Conservation (phyloP, 495 filamentous ascomycete species). For the Bacidia rubella region DNA sequence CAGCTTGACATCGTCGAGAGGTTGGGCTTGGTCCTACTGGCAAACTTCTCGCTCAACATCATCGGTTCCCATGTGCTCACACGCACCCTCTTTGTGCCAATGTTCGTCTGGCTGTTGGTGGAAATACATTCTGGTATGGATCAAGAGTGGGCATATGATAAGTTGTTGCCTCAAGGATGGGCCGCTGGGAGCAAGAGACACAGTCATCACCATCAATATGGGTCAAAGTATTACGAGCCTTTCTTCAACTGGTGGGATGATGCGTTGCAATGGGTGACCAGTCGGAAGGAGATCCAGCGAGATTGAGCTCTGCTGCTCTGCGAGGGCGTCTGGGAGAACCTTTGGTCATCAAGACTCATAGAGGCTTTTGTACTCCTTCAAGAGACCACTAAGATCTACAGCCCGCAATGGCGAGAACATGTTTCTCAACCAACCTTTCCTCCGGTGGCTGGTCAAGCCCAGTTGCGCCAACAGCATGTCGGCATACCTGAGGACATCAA, state of each 20-base stretch:
- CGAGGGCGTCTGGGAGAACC: too few species aligned
- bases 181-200: slow-evolving; percentile 22
- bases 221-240: slow-evolving; percentile 17
- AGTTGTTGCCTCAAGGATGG: slow-evolving; percentile 22
- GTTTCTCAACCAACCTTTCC: slow-evolving; percentile 20
- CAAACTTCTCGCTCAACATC: slow-evolving; percentile 26
- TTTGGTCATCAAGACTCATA: too few species aligned
- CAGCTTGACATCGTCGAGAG: slow-evolving; percentile 21
- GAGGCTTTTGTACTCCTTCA: slow-evolving; percentile 26
- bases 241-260: slow-evolving; percentile 26
- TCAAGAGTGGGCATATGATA: slow-evolving; percentile 23
- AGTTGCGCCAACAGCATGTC: slow-evolving; percentile 24
- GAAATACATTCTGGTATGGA: slow-evolving; percentile 25
- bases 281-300: neutral
- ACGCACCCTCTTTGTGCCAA: slow-evolving; percentile 22
- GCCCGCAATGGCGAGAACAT: slow-evolving; percentile 19
- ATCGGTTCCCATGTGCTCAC: slow-evolving; percentile 25
- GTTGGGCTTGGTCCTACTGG: slow-evolving; percentile 20
- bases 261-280: slow-evolving; percentile 1
- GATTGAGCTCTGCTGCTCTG: too few species aligned
- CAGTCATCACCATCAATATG: slow-evolving; percentile 18
- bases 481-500: slow-evolving; percentile 26
- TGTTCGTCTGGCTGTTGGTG: slow-evolving; percentile 24
- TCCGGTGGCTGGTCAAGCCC: slow-evolving; percentile 22
- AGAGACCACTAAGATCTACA: slow-evolving; percentile 17